Base-by-base conservation (phyloP, 108 stramenopile genomes). In the Nannochloropsis oceanica region DNA sequence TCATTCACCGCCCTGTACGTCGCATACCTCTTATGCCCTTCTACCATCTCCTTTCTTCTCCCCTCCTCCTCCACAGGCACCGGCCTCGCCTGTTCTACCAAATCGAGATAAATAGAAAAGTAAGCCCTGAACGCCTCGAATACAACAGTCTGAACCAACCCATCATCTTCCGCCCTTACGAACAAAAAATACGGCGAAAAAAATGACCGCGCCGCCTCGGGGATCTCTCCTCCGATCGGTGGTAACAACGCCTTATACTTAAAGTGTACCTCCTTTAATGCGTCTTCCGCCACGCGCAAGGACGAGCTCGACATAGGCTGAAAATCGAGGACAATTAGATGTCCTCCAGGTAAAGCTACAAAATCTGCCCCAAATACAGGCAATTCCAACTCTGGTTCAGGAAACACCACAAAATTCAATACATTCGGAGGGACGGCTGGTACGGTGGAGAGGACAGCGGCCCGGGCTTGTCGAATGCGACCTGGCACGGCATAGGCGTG, bases 1-100 rank as follows among this genome's bases (percentile, higher is more conserved):
- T 89, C 88, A 18, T 89, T 89, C 42, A 59, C 85, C 26, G 59
- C 59, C 59, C 59, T 7, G n/a, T 73, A 73, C 7, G 59, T 73
- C 59, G 59, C 59, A 73, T 73, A 73, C 0, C n/a, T 73, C 22
- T 2, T 18, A n/a, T 73, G 59, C n/a, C 59, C 59, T 10, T 73
- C 59, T 9, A 1, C 5, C 0, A 73, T n/a, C 59, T 73, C 59
- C 59, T n/a, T 7, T n/a, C 18, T n/a, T 9, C 59, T 73, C 18
- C 22, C 18, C 5, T 18, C n/a, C n/a, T 73, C 59, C n/a, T 73
- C 59, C 22, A 73, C 59, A 5, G 59, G 59, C n/a, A 73, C n/a
- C 22, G 59, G 59, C 18, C 5, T n/a, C 22, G 59, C 59, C 18
- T 73, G 59, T n/a, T 73, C 59, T 7, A 73, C 59, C 59, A 73